A percentile compares a stretch with the other conserved stretches of the same genome.
Conservation (phyloP, 2,329 filamentous ascomycete species). For the Periconia sp. region DNA sequence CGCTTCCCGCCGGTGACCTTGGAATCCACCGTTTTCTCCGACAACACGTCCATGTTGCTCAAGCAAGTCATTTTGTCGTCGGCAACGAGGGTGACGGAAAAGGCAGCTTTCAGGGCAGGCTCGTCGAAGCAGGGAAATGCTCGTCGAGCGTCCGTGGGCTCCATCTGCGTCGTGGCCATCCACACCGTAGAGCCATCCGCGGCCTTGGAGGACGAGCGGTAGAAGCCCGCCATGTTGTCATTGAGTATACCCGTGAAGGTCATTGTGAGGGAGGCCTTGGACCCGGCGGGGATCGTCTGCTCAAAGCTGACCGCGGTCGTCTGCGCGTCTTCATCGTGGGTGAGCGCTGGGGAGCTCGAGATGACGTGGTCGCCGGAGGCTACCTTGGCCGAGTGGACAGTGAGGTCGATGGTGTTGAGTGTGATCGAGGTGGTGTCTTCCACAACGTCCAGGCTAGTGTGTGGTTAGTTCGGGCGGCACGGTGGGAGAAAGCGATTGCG, state of each 20-base stretch:
- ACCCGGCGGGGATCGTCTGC: constrained; percentile 73
- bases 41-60: constrained; percentile 95
- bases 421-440: constrained; percentile 86
- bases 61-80: constrained; percentile 90
- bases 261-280: constrained; percentile 78
- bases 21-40: constrained; percentile 74
- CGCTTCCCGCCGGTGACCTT: constrained; percentile 67
- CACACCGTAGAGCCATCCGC: constrained; percentile 78
- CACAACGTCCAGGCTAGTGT: constrained; percentile 72
- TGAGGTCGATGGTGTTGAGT: constrained; percentile 85
- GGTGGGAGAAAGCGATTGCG: constrained; percentile 23
- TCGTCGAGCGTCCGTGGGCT: constrained; percentile 89
- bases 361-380: constrained; percentile 63
- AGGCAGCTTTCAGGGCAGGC: constrained; percentile 89
- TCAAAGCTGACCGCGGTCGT: constrained; percentile 81
- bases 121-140: constrained; percentile 98
- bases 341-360: constrained; percentile 69
- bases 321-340: constrained; percentile 80
- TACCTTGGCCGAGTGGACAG: constrained; percentile 77
- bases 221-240: constrained; percentile 97
- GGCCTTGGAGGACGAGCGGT: constrained; percentile 90
- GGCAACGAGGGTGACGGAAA: constrained; percentile 87
- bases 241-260: constrained; percentile 82
- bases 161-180: constrained; percentile 93
- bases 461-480: constrained; percentile 22